Conservation (phyloP, 2,329 filamentous ascomycete genomes). For the Didymella sp. region DNA sequence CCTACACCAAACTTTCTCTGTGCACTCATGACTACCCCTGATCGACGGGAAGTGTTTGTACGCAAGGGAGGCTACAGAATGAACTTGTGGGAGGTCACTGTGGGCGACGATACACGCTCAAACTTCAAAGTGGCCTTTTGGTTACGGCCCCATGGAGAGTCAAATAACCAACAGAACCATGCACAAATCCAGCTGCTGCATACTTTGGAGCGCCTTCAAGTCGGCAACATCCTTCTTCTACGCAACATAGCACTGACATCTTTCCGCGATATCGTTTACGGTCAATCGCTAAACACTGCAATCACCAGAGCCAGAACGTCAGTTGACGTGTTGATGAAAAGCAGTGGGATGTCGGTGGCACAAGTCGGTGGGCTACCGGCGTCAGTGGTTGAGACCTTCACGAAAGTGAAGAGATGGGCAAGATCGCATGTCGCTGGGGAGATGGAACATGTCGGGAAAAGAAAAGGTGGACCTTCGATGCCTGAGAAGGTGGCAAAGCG, state of each 20-base stretch:
- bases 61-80: constrained; percentile 64
- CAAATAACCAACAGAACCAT: constrained; percentile 23
- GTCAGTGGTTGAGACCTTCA: constrained; percentile 68
- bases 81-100: constrained; percentile 50
- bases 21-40: constrained; percentile 74
- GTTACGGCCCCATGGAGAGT: constrained; percentile 59
- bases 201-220: constrained; percentile 59
- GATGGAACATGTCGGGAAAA: constrained; percentile 24
- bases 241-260: constrained; percentile 79
- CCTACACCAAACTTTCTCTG: constrained; percentile 84
- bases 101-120: constrained; percentile 84
- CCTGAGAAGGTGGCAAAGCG: constrained; percentile 22
- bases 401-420: constrained; percentile 77
- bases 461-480: constrained; percentile 23
- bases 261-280: constrained; percentile 80
- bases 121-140: constrained; percentile 87
- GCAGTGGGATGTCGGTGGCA: constrained; percentile 59
- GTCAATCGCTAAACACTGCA: constrained; percentile 76
- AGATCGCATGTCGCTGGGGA: constrained; percentile 67
- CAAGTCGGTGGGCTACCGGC: constrained; percentile 48
- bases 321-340: constrained; percentile 70
- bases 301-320: constrained; percentile 71
- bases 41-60: constrained; percentile 72
- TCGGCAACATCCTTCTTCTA: constrained; percentile 79
- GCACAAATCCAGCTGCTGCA: constrained; percentile 48